phyloP scores from a whole-genome alignment of 179 eudicot species.

The Beta macrorhiza region DNA sequence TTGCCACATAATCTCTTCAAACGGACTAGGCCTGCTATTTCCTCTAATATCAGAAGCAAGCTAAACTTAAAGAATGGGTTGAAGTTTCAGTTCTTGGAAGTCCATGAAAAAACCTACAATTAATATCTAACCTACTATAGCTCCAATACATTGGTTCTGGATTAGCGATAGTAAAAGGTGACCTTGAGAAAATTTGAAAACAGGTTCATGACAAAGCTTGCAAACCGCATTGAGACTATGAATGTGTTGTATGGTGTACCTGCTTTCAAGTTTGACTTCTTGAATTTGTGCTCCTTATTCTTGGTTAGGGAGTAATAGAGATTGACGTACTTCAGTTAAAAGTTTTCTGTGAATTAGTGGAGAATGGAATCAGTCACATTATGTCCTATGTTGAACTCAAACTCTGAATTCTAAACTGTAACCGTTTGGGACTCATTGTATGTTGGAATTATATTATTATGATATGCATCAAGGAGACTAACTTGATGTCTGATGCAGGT shows the following conservation, averaged over 20 bases:
- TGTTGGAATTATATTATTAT: not conserved
- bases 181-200: not conserved
- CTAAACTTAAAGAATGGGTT: not conserved
- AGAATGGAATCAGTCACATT: too few relatives aligned
- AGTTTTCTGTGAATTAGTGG: not conserved
- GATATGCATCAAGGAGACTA: not conserved
- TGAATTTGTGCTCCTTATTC: not conserved
- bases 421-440: not conserved
- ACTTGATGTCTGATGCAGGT: slow-evolving; percentile 48
- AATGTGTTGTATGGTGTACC: not conserved
- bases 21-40: not conserved
- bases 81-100: not conserved
- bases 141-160: not conserved
- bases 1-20: not conserved
- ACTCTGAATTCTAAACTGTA: too few relatives aligned
- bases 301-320: not conserved
- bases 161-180: not conserved
- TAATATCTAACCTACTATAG: not conserved
- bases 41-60: not conserved
- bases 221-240: not conserved
- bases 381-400: not conserved
- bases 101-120: not conserved
- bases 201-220: too few relatives aligned
- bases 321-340: too few relatives aligned
- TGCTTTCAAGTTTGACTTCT: not conserved